A percentile compares a stretch with the other conserved stretches of the same genome.
Conservation (phyloP, 345 rosid species). For the Citrus unshiu region DNA sequence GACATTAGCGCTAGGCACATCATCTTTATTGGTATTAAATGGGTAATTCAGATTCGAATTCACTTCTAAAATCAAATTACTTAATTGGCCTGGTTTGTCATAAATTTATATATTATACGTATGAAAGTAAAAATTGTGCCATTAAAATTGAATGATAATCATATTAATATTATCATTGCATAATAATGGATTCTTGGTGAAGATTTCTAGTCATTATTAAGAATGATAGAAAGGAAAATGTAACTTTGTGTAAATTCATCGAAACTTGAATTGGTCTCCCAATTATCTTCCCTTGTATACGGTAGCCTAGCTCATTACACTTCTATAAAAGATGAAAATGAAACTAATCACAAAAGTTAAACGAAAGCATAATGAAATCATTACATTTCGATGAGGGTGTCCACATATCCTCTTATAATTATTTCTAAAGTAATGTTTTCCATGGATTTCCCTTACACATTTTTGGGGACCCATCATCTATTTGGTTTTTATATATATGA, state of each 20-base stretch:
- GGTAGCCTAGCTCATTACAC: background rate
- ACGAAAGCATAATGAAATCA: constrained; percentile 19
- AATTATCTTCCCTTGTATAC: background rate
- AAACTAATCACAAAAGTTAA: constrained; percentile 3
- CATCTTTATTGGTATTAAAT: too few species aligned
- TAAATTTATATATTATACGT: background rate
- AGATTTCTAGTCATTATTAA: constrained; percentile 13
- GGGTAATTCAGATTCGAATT: background rate
- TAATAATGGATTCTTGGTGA: constrained; percentile 15
- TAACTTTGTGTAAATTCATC: background rate
- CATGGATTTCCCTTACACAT: constrained; percentile 7
- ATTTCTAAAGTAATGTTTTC: constrained; percentile 21
- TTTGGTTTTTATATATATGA: background rate
- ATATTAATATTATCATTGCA: constrained; percentile 1
- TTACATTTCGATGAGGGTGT: constrained; percentile 12
- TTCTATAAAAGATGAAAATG: constrained; percentile 6
- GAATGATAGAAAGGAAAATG: background rate
- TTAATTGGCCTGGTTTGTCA: background rate
- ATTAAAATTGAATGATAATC: background rate
- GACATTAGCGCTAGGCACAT: background rate
- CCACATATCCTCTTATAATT: constrained; percentile 24
- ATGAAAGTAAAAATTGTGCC: background rate
- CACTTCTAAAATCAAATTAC: background rate
- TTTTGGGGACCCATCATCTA: constrained; percentile 13
- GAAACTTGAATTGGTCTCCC: background rate